Conservation (phyloP, 495 filamentous ascomycete species). For the Viridothelium virens region DNA sequence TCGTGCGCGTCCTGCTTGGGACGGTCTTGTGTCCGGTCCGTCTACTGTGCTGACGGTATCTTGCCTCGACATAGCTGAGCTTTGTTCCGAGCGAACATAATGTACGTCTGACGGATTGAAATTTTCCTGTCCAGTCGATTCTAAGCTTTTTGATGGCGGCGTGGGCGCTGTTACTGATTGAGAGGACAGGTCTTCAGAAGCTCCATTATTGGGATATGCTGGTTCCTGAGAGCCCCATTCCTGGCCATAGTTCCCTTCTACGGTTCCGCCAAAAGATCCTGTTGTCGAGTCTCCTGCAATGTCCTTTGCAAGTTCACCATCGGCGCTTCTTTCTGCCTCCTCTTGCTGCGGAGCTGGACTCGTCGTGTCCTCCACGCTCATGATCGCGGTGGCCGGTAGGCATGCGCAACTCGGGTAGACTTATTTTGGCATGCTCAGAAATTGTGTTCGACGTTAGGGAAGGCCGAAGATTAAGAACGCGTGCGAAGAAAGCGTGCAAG, state of each 20-base stretch:
- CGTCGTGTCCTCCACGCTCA: conserved; percentile 10
- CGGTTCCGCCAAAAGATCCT: neutral
- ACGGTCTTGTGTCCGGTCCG: neutral
- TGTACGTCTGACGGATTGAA: neutral
- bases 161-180: neutral
- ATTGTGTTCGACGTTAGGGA: neutral
- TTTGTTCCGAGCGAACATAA: neutral
- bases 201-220: neutral
- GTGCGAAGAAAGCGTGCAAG: too few relatives aligned
- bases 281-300: neutral
- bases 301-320: neutral
- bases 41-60: neutral
- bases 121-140: neutral
- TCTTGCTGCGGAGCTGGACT: neutral
- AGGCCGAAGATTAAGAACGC: neutral
- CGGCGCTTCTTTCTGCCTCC: neutral
- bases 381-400: neutral
- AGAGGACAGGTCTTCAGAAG: neutral
- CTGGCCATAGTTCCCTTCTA: neutral
- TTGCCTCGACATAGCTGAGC: neutral
- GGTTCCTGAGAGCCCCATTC: neutral
- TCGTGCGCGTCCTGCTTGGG: conserved; percentile 1
- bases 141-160: neutral
- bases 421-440: neutral
- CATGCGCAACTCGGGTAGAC: neutral